Evolutionary conservation across 345 rosid genomes (phyloP).

Genomic region (Acer negundo): DNA sequence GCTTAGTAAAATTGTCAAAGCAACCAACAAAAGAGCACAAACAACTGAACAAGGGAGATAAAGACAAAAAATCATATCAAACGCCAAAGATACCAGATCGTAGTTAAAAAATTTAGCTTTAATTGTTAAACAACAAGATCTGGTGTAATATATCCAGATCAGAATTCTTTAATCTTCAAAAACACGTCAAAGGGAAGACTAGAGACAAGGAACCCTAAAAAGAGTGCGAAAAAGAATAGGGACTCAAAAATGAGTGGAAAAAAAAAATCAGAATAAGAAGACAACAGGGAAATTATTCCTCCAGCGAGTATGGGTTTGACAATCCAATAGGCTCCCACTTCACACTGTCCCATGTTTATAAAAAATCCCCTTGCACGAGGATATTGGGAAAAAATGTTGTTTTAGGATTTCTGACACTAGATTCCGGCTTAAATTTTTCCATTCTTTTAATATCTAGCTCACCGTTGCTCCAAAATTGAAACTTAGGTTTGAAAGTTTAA

Average conservation of each 20-base stretch:
- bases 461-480: neutral
- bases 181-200: neutral
- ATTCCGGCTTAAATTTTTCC: neutral
- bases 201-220: neutral
- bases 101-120: neutral
- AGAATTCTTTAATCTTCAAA: neutral
- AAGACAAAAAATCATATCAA: neutral
- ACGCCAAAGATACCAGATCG: neutral
- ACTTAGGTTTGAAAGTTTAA: neutral
- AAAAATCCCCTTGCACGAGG: neutral
- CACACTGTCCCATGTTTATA: neutral
- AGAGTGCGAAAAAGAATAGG: neutral
- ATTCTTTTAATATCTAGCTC: neutral
- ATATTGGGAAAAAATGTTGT: neutral
- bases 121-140: neutral
- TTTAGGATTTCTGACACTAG: neutral
- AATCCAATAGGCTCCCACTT: neutral
- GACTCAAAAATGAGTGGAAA: neutral
- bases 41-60: neutral
- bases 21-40: slow-evolving; percentile 6
- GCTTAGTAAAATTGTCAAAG: neutral
- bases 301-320: neutral
- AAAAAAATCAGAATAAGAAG: neutral
- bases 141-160: neutral
- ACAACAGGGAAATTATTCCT: neutral